These are phyloP conservation scores for Tinospora cordifolia DNA, from an alignment of 164 flowering plant species.

Conservation along the genomic window DNA sequence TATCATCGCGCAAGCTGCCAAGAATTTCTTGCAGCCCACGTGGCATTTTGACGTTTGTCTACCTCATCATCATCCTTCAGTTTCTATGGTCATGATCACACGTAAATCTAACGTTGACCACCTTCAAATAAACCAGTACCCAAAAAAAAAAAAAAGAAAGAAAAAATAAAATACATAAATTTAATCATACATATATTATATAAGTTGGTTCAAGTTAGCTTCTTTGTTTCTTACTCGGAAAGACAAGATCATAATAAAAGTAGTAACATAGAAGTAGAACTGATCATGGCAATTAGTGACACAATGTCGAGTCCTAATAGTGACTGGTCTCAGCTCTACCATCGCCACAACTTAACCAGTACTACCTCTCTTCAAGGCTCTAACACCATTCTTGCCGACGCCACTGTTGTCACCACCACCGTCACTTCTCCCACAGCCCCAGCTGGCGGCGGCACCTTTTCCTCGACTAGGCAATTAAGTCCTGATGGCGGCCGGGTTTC, in stretches of 20 bases:
- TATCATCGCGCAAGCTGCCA: background rate
- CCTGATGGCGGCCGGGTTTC: slow-evolving; percentile 51
- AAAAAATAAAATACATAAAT: background rate
- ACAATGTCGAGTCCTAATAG: slow-evolving; percentile 26
- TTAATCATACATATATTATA: background rate
- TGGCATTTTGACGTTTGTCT: background rate
- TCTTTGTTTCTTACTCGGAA: background rate
- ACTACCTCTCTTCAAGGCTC: background rate
- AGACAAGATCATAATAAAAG: background rate
- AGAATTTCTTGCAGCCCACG: background rate
- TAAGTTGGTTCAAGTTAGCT: background rate
- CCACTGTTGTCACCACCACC: slow-evolving; percentile 16
- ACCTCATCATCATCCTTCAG: background rate
- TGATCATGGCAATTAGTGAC: slow-evolving; percentile 1
- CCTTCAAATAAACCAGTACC: background rate
- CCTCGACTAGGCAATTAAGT: slow-evolving; percentile 13
- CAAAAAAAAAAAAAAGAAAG: no score
- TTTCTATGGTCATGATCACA: slow-evolving; percentile 2
- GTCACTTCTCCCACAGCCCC: slow-evolving; percentile 7
- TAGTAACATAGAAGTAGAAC: background rate
- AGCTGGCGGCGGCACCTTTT: background rate
- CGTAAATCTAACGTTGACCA: slow-evolving; percentile 5
- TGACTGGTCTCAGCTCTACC: slow-evolving; percentile 19
- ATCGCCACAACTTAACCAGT: background rate
- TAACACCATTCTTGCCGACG: background rate